Evolutionary conservation across 169 alveolate species (phyloP).

Genomic region (Plasmodium gallinaceum): DNA sequence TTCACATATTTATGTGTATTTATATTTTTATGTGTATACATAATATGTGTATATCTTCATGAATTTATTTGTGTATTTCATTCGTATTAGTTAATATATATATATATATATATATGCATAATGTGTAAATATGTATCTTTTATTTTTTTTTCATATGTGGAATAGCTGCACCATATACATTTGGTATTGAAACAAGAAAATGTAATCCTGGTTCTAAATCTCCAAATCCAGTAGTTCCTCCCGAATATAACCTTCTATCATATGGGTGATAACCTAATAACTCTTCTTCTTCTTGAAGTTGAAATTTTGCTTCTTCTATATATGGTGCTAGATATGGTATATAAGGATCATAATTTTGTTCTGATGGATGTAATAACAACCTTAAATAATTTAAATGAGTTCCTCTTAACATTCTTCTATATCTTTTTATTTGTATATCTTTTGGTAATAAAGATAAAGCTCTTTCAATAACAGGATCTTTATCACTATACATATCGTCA

Average conservation of each 20-base stretch:
- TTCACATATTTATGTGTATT: neutral
- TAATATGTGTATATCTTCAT: neutral
- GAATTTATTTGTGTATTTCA: neutral
- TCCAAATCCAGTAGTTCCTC: slow-evolving; percentile 89
- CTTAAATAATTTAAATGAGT: slow-evolving; percentile 84
- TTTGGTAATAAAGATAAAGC: slow-evolving; percentile 87
- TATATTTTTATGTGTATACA: neutral
- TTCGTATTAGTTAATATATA: neutral
- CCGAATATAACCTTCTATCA: slow-evolving; percentile 87
- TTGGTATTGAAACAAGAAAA: slow-evolving; percentile 85
- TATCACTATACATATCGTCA: slow-evolving; percentile 87
- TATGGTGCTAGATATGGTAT: slow-evolving; percentile 91
- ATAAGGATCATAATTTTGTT: slow-evolving; percentile 91
- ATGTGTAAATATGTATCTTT: neutral
- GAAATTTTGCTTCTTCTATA: slow-evolving; percentile 92
- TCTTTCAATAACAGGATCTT: slow-evolving; percentile 90
- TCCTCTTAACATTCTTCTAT: slow-evolving; percentile 89
- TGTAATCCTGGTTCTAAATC: slow-evolving; percentile 88
- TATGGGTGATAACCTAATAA: slow-evolving; percentile 90
- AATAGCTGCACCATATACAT: slow-evolving; percentile 85
- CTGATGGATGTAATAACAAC: slow-evolving; percentile 83
- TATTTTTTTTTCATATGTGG: slow-evolving; percentile 60
- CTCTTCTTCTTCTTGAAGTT: slow-evolving; percentile 91
- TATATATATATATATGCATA: slow-evolving; percentile 3
- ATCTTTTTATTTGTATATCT: slow-evolving; percentile 86